Conservation (phyloP, 257 asterid species). For the Penstemon newberryi region DNA sequence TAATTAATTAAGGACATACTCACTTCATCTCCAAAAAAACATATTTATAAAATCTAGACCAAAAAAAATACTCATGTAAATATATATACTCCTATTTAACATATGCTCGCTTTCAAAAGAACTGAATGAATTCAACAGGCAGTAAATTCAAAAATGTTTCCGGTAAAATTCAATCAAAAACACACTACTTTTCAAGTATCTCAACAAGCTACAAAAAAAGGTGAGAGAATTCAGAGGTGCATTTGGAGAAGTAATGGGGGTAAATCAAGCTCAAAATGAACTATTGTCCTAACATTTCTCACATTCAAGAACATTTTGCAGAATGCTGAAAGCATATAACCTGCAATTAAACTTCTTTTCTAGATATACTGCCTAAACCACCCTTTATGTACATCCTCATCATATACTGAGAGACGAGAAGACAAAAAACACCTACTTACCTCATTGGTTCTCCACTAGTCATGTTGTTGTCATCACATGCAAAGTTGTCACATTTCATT, state of each 20-base stretch:
- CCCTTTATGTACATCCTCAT: not conserved
- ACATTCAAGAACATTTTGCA: not conserved
- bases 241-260: not conserved
- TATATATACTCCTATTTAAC: too few species aligned
- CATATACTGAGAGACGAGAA: not conserved
- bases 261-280: not conserved
- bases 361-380: not conserved
- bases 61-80: too few species aligned
- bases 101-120: too few species aligned
- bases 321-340: not conserved
- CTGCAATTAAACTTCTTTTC: not conserved
- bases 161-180: not conserved
- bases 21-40: not conserved
- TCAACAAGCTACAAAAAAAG: not conserved
- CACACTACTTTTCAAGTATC: not conserved
- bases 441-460: not conserved
- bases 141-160: not conserved
- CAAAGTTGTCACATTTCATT: too few species aligned
- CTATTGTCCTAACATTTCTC: constrained; percentile 9
- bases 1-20: not conserved
- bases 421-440: not conserved
- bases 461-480: not conserved
- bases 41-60: not conserved
- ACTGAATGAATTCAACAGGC: too few species aligned
- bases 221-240: not conserved